These are phyloP conservation scores for Aspergillus novoparasiticus DNA, from an alignment of 2,329 filamentous ascomycete species.

Conservation along the genomic window DNA sequence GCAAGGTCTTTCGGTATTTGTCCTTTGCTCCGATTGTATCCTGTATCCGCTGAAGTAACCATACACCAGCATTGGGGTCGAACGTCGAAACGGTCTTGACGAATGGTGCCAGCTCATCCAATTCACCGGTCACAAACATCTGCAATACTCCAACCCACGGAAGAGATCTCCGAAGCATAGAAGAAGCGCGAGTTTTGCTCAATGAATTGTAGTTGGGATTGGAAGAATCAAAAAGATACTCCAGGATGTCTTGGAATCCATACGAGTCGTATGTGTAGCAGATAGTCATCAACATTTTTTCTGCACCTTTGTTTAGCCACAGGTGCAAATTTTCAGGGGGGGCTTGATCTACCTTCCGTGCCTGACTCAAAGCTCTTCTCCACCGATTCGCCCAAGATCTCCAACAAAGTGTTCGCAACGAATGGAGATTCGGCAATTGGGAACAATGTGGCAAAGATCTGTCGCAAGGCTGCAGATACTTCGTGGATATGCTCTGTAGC, in stretches of 20 bases:
- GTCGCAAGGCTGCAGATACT: constrained; percentile 27
- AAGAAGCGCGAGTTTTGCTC: constrained; percentile 34
- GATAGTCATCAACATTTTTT: constrained; percentile 21
- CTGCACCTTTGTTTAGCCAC: constrained; percentile 20
- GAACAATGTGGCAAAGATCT: constrained; percentile 31
- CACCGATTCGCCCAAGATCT: constrained; percentile 40
- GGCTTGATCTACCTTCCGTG: constrained; percentile 29
- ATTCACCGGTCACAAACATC: constrained; percentile 22
- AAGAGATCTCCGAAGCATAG: constrained; percentile 39
- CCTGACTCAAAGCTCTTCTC: constrained; percentile 35
- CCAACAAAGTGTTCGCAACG: constrained; percentile 37
- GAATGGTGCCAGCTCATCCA: constrained; percentile 24
- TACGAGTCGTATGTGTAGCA: constrained; percentile 27
- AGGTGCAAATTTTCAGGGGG: not conserved
- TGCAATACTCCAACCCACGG: constrained; percentile 34
- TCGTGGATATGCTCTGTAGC: constrained; percentile 32
- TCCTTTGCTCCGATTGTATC: constrained; percentile 25
- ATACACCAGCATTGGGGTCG: constrained; percentile 38
- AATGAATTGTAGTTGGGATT: constrained; percentile 29
- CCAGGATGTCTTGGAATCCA: constrained; percentile 30
- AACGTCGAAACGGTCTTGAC: constrained; percentile 29
- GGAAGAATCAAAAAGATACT: constrained; percentile 30
- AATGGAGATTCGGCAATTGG: constrained; percentile 35
- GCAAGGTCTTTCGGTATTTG: constrained; percentile 25
- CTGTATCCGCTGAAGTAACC: constrained; percentile 37